These are phyloP conservation scores for Ocimum tenuiflorum DNA, from an alignment of 257 asterid genomes.

Conservation along the genomic window DNA sequence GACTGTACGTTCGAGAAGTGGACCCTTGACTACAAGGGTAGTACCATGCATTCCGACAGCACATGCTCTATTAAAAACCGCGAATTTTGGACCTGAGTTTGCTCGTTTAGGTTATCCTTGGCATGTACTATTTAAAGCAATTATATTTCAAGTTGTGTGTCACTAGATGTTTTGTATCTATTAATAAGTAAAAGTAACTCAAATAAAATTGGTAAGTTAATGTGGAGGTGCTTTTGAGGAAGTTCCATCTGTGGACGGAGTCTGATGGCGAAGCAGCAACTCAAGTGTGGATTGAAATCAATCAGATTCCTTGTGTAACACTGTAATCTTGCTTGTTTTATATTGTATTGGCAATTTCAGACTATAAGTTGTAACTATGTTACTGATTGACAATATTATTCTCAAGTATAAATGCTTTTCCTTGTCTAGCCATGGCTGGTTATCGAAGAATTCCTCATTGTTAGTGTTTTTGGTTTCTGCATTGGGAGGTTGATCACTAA, in stretches of 20 bases:
- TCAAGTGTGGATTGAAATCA: neutral
- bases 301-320: neutral
- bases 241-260: neutral
- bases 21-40: slow-evolving; percentile 55
- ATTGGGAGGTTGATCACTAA: no score
- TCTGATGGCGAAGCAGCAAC: neutral
- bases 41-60: slow-evolving; percentile 23
- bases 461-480: no score
- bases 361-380: neutral
- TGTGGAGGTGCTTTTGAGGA: neutral
- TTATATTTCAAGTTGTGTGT: slow-evolving; percentile 1
- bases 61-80: slow-evolving; percentile 43
- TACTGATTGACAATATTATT: neutral
- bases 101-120: slow-evolving; percentile 1
- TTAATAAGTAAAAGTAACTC: neutral
- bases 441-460: no score
- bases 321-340: neutral
- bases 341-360: neutral
- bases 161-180: neutral
- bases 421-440: no score
- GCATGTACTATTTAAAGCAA: neutral
- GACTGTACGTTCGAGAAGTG: slow-evolving; percentile 90
- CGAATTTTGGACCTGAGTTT: slow-evolving; percentile 66
- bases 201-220: neutral
- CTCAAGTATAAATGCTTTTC: no score